Evolutionary conservation across 2,329 filamentous ascomycete genomes (phyloP).

Genomic region (Cordyceps cateniannulata): DNA sequence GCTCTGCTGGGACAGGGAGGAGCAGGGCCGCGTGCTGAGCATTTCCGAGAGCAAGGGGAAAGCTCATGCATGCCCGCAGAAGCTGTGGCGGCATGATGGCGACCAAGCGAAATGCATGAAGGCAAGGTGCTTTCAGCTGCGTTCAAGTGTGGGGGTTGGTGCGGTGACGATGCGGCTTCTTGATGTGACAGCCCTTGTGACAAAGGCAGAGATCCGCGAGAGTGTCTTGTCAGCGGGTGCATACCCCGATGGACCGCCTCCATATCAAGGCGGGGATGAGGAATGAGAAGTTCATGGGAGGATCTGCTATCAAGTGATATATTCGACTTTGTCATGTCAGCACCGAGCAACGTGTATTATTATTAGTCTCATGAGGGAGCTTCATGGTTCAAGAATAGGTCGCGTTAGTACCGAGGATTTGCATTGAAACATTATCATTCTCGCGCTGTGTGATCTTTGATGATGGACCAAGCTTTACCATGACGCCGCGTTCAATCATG

Average conservation of each 20-base stretch:
- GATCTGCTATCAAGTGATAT: background rate
- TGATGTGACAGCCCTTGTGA: constrained; percentile 3
- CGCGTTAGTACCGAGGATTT: background rate
- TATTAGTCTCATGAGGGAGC: background rate
- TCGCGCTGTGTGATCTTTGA: background rate
- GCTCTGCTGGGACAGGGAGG: constrained; percentile 7
- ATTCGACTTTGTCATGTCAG: background rate
- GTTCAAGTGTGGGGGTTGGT: background rate
- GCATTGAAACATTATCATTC: background rate
- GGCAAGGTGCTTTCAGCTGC: background rate
- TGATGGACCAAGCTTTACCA: background rate
- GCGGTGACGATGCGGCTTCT: constrained; percentile 3
- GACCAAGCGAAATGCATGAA: background rate
- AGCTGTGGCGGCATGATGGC: constrained; percentile 11
- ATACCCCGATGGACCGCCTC: background rate
- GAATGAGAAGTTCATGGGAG: background rate
- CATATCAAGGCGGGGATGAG: background rate
- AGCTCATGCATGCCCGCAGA: constrained; percentile 2
- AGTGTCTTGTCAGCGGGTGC: constrained; percentile 1
- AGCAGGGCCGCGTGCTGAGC: constrained; percentile 2
- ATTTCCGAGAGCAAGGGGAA: constrained; percentile 1
- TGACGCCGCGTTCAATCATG: background rate
- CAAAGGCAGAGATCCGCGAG: constrained; percentile 4
- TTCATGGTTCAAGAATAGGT: background rate
- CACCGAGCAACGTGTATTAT: background rate